phyloP scores from a whole-genome alignment of 352 stramenopile genomes.

The Pythium folliculosum region DNA sequence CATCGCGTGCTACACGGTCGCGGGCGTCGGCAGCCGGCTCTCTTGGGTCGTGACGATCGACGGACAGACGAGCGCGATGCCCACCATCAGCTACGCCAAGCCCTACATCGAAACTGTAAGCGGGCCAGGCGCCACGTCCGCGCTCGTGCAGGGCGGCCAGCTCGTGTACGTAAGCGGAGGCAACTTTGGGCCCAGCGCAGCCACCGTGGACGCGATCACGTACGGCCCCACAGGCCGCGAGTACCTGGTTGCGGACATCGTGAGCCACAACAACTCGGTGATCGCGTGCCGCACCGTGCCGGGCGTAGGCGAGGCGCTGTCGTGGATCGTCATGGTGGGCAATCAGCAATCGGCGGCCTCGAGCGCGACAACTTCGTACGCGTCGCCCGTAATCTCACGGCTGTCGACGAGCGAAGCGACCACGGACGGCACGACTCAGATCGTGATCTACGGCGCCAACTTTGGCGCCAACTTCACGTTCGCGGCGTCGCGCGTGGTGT shows the following conservation, averaged over 20 bases:
- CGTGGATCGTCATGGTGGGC: slow-evolving; percentile 61
- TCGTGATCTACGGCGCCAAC: slow-evolving; percentile 57
- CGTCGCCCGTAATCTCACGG: slow-evolving; percentile 34
- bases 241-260: slow-evolving; percentile 42
- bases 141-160: slow-evolving; percentile 41
- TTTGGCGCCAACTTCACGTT: slow-evolving; percentile 45
- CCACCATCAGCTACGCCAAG: slow-evolving; percentile 62
- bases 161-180: slow-evolving; percentile 41
- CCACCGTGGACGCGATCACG: slow-evolving; percentile 51
- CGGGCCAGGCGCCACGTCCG: slow-evolving; percentile 38
- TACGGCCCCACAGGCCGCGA: slow-evolving; percentile 61
- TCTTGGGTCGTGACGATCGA: slow-evolving; percentile 65
- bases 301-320: slow-evolving; percentile 51
- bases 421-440: slow-evolving; percentile 49
- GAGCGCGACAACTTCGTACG: slow-evolving; percentile 48
- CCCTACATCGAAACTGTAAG: slow-evolving; percentile 44
- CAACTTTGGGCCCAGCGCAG: slow-evolving; percentile 57
- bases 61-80: slow-evolving; percentile 43
- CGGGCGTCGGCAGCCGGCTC: slow-evolving; percentile 52
- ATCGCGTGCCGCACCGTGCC: slow-evolving; percentile 52
- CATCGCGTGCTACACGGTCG: slow-evolving; percentile 45
- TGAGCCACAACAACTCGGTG: slow-evolving; percentile 54
- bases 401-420: slow-evolving; percentile 7
- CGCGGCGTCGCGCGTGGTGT: slow-evolving; percentile 43
- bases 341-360: slow-evolving; percentile 47